Percentiles rank a stretch among this genome's conserved stretches.
phyloP scores from a whole-genome alignment of 805 yeast genomes.

The Teunomyces gatunensis region DNA sequence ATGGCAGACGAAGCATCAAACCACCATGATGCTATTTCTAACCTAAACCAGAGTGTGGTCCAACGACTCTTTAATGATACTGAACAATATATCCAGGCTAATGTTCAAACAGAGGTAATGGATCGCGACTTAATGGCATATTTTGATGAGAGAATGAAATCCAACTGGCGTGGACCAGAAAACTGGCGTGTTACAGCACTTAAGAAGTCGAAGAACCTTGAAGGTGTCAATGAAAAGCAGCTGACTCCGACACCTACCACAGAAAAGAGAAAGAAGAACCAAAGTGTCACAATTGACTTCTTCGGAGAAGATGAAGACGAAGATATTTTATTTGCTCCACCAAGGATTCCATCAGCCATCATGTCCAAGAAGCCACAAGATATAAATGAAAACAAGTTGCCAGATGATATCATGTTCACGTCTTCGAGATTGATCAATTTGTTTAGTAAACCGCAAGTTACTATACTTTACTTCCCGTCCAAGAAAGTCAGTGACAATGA shows the following conservation, averaged over 20 bases:
- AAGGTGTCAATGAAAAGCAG: constrained; percentile 8
- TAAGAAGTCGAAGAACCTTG: constrained; percentile 40
- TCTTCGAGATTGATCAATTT: constrained; percentile 65
- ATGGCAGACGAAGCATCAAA: constrained; percentile 12
- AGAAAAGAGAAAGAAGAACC: constrained; percentile 20
- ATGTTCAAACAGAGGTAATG: constrained; percentile 26
- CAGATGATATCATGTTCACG: constrained; percentile 71
- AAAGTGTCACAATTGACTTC: constrained; percentile 27
- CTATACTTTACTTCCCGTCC: constrained; percentile 24
- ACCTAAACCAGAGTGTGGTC: constrained; percentile 12
- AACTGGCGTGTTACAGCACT: constrained; percentile 82
- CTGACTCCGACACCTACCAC: constrained; percentile 4
- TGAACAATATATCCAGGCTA: constrained; percentile 14
- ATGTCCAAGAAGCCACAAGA: constrained; percentile 20
- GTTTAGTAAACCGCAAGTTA: constrained; percentile 62
- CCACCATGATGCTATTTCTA: constrained; percentile 6
- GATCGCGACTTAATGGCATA: constrained; percentile 73
- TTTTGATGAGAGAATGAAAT: constrained; percentile 68
- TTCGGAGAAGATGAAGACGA: constrained; percentile 33
- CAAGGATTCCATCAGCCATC: constrained; percentile 19
- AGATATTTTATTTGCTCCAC: constrained; percentile 33
- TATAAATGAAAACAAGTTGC: constrained; percentile 49
- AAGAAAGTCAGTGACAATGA: constrained; percentile 14
- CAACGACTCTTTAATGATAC: constrained; percentile 12
- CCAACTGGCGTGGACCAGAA: constrained; percentile 87